phyloP scores from a whole-genome alignment of 208 protist species.

The Strigomonas oncopelti region DNA sequence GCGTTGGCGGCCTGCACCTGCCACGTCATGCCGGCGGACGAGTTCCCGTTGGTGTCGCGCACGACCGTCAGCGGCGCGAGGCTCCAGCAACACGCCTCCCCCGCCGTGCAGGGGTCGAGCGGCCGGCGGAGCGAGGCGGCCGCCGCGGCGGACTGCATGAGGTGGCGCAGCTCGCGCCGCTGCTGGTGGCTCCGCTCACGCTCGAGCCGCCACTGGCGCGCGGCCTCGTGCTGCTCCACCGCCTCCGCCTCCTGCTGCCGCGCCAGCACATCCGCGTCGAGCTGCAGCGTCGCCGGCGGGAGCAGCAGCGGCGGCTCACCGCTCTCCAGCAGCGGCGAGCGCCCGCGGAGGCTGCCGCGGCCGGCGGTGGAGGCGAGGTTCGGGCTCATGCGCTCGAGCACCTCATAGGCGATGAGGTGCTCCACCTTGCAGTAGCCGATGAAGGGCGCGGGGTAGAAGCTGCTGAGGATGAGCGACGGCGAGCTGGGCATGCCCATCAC shows the following conservation, averaged over 20 bases:
- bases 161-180: constrained; percentile 31
- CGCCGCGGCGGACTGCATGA: constrained; percentile 31
- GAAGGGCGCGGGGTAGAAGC: constrained; percentile 41
- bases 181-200: constrained; percentile 33
- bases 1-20: constrained; percentile 39
- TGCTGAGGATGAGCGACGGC: constrained; percentile 35
- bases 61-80: constrained; percentile 32
- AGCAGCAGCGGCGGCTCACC: no score
- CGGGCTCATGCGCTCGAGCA: no score
- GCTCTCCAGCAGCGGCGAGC: no score
- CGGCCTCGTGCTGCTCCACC: constrained; percentile 1
- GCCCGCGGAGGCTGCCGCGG: no score
- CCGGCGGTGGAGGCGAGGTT: no score
- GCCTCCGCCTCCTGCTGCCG: constrained; percentile 14
- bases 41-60: constrained; percentile 14
- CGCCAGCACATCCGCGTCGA: no score
- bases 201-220: constrained; percentile 17
- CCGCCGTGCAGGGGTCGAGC: constrained; percentile 24
- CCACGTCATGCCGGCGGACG: constrained; percentile 21
- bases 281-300: constrained; percentile 10
- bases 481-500: constrained; percentile 23
- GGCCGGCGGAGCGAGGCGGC: constrained; percentile 32
- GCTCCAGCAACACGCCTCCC: constrained; percentile 28
- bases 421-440: constrained; percentile 48
- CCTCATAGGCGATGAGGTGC: constrained; percentile 25